Conservation (phyloP, 129 eudicot species). For the Flaveria linearis region DNA sequence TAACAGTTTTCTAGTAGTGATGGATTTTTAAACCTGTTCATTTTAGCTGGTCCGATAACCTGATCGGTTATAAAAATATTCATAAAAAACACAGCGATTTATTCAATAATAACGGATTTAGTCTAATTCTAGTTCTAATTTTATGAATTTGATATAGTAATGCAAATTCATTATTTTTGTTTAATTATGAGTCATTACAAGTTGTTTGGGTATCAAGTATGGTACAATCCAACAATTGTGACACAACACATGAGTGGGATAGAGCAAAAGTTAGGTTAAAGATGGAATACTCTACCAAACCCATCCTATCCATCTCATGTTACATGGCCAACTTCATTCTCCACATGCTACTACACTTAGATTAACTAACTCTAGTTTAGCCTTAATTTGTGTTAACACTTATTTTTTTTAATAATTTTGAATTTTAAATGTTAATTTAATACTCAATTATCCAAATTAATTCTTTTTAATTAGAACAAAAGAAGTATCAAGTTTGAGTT, state of each 20-base stretch:
- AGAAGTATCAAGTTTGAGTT: neutral
- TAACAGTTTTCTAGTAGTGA: no score
- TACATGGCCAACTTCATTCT: conserved; percentile 24
- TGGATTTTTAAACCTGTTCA: no score
- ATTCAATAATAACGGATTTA: neutral
- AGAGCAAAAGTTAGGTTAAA: conserved; percentile 27
- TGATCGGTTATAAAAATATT: no score
- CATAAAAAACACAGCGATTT: neutral
- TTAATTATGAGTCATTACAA: neutral
- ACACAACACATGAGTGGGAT: conserved; percentile 14
- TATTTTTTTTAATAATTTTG: neutral
- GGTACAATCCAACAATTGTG: conserved; percentile 5
- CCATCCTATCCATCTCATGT: conserved; percentile 25
- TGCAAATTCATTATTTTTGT: neutral
- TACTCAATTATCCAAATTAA: neutral
- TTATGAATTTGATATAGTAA: neutral
- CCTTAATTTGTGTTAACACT: neutral
- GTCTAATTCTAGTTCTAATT: neutral
- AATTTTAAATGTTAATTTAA: neutral
- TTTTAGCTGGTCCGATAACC: no score
- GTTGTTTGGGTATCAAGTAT: neutral
- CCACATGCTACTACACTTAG: conserved; percentile 26
- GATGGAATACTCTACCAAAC: conserved; percentile 33
- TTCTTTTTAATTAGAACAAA: neutral
- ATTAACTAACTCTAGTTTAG: conserved; percentile 17